Conservation (phyloP, 495 filamentous ascomycete species). For the Tuber umbilicatum region DNA sequence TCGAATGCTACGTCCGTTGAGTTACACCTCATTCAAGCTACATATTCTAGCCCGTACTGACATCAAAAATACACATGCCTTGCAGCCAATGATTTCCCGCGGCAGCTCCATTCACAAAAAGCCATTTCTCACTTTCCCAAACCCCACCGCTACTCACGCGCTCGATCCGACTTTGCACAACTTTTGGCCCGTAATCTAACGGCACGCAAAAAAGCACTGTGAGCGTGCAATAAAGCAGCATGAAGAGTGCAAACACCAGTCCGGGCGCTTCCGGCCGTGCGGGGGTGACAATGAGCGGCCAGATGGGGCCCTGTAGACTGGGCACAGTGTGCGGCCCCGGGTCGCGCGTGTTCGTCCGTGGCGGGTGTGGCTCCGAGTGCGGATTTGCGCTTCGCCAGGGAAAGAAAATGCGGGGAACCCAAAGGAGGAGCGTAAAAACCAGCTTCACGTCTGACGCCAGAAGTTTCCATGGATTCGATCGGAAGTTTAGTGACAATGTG, state of each 20-base stretch:
- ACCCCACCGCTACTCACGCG: slow-evolving; percentile 6
- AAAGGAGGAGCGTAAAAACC: slow-evolving; percentile 23
- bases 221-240: slow-evolving; percentile 27
- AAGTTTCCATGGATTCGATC: slow-evolving; percentile 27
- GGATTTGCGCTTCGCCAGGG: slow-evolving; percentile 24
- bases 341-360: slow-evolving; percentile 25
- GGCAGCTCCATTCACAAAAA: slow-evolving; percentile 65
- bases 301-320: slow-evolving; percentile 14
- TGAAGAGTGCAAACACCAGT: slow-evolving; percentile 19
- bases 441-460: slow-evolving; percentile 37
- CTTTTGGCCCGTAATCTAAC: slow-evolving; percentile 24
- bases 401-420: slow-evolving; percentile 33
- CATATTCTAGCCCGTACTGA: neutral
- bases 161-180: slow-evolving; percentile 26
- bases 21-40: slow-evolving; percentile 36
- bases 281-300: slow-evolving; percentile 23
- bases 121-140: slow-evolving; percentile 57
- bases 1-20: slow-evolving; percentile 51
- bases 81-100: slow-evolving; percentile 48
- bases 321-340: slow-evolving; percentile 24
- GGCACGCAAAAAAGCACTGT: slow-evolving; percentile 20
- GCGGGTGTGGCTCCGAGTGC: slow-evolving; percentile 28
- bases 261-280: slow-evolving; percentile 20
- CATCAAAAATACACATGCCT: slow-evolving; percentile 13
- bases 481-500: slow-evolving; percentile 31